phyloP scores from a whole-genome alignment of 2,329 filamentous ascomycete species.

The Amauroascus verrucosus region DNA sequence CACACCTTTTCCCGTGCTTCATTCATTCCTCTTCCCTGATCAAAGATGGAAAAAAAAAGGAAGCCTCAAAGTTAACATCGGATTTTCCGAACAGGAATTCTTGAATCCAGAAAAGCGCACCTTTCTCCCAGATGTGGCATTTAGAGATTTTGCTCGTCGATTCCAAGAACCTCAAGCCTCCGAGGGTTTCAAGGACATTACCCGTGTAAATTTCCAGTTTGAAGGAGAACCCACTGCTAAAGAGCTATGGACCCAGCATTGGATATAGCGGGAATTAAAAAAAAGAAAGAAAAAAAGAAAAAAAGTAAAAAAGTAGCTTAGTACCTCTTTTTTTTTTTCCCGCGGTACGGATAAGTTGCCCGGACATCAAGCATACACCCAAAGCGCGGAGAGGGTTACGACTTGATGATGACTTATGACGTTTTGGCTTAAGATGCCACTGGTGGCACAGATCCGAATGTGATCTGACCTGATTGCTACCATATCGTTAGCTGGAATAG shows the following conservation, averaged over 20 bases:
- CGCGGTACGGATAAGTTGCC: background rate
- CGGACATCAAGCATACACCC: too few species aligned
- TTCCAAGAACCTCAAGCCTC: constrained; percentile 60
- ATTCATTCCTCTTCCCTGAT: background rate
- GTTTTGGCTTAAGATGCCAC: too few species aligned
- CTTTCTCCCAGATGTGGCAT: constrained; percentile 68
- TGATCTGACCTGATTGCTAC: too few species aligned
- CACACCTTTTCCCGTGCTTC: background rate
- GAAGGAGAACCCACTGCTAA: constrained; percentile 59
- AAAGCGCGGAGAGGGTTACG: too few species aligned
- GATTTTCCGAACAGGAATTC: constrained; percentile 28
- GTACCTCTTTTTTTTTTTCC: background rate
- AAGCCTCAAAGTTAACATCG: constrained; percentile 6
- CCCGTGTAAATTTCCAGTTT: constrained; percentile 65
- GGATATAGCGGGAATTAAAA: constrained; percentile 44
- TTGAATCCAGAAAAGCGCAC: constrained; percentile 74
- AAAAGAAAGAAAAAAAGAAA: background rate
- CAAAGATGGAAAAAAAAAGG: background rate
- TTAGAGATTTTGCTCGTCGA: constrained; percentile 61
- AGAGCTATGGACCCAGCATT: constrained; percentile 64
- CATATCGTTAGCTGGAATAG: too few species aligned
- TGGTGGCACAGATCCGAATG: too few species aligned
- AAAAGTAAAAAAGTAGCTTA: background rate
- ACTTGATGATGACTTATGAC: too few species aligned
- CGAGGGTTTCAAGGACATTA: constrained; percentile 79